These are phyloP conservation scores for Stemphylium lycopersici DNA, from an alignment of 2,329 filamentous ascomycete species.

Conservation along the genomic window DNA sequence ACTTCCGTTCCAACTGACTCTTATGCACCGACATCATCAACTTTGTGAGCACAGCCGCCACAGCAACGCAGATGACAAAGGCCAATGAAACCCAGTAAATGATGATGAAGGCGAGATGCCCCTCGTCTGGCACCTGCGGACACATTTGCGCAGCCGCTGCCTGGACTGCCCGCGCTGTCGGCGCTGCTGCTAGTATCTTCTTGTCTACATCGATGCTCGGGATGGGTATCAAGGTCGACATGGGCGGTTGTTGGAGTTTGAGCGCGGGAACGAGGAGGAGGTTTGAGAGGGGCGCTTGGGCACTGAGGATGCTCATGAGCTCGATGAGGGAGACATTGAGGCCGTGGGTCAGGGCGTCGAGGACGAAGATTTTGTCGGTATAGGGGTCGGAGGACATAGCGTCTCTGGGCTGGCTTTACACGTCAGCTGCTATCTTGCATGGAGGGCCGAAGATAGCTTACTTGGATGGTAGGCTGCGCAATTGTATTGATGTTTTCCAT, in stretches of 20 bases:
- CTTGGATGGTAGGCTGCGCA: not conserved
- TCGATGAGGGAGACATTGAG: conserved; percentile 9
- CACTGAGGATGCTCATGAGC: conserved; percentile 2
- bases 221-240: not conserved
- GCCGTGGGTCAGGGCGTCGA: conserved; percentile 3
- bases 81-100: not conserved
- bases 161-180: not conserved
- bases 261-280: conserved; percentile 2
- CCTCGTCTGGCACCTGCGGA: not conserved
- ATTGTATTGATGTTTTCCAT: not conserved
- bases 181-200: not conserved
- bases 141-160: not conserved
- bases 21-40: not conserved
- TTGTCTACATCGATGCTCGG: not conserved
- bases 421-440: not conserved
- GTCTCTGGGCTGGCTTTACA: not conserved
- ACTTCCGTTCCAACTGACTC: not conserved
- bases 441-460: not conserved
- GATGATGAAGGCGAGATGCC: not conserved
- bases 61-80: not conserved
- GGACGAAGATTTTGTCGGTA: conserved; percentile 1
- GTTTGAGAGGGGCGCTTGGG: conserved; percentile 7
- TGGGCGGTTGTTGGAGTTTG: not conserved
- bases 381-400: conserved; percentile 2
- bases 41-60: conserved; percentile 2